Percentiles rank a stretch among this genome's conserved stretches.
These are phyloP conservation scores for Hypoxylon perforatum DNA, from an alignment of 495 filamentous ascomycete species.

Conservation along the genomic window DNA sequence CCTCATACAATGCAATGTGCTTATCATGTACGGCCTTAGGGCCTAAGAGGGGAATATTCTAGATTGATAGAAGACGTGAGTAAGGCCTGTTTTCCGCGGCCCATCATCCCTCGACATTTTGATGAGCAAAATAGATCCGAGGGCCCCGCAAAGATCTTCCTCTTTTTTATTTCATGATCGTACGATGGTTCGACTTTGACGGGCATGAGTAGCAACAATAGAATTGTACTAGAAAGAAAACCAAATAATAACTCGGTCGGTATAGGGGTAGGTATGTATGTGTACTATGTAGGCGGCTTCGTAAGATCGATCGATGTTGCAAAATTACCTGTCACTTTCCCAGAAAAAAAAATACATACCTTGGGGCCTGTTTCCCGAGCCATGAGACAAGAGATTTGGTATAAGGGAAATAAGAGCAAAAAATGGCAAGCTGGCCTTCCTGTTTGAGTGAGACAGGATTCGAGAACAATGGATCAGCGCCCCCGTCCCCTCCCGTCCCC, in stretches of 20 bases:
- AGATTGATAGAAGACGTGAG: constrained; percentile 34
- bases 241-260: constrained; percentile 34
- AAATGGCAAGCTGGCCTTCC: constrained; percentile 19
- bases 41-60: constrained; percentile 21
- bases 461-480: constrained; percentile 21
- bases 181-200: constrained; percentile 25
- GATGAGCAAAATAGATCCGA: constrained; percentile 19
- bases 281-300: neutral
- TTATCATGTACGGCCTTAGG: neutral
- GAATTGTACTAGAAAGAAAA: neutral
- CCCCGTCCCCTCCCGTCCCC: neutral
- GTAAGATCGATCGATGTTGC: constrained; percentile 27
- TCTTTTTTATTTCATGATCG: constrained; percentile 8
- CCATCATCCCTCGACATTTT: constrained; percentile 13
- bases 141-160: constrained; percentile 17
- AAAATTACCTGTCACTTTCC: constrained; percentile 23
- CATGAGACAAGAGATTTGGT: constrained; percentile 11
- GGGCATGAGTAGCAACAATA: neutral
- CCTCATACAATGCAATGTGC: constrained; percentile 23
- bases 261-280: no score
- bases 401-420: neutral
- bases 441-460: constrained; percentile 35
- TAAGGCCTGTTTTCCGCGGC: constrained; percentile 21
- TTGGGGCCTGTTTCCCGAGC: constrained; percentile 8
- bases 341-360: neutral